Conservation (phyloP, 805 yeast species). For the Starmera quercuum region DNA sequence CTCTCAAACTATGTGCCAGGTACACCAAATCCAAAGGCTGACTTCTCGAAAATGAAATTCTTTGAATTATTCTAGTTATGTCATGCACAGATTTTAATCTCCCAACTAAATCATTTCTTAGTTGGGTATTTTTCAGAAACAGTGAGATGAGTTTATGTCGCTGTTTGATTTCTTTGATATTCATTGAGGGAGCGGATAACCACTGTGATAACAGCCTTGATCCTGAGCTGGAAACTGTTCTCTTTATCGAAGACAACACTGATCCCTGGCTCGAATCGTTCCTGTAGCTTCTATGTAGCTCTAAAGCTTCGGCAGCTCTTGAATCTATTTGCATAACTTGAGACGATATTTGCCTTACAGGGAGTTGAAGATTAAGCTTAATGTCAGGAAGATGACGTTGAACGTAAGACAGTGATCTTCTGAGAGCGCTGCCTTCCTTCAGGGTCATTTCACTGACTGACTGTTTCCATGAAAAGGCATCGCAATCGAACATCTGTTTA, state of each 20-base stretch:
- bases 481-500: constrained; percentile 32
- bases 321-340: constrained; percentile 72
- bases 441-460: constrained; percentile 26
- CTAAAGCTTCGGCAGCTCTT: constrained; percentile 69
- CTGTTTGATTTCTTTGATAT: constrained; percentile 41
- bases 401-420: constrained; percentile 59
- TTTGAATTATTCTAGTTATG: constrained; percentile 51
- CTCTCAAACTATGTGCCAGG: constrained; percentile 32
- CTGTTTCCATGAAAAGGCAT: constrained; percentile 10
- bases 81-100: constrained; percentile 44
- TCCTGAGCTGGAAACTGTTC: constrained; percentile 79
- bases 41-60: constrained; percentile 42
- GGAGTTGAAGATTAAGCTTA: constrained; percentile 56
- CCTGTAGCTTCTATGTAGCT: constrained; percentile 53
- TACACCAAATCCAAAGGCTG: constrained; percentile 36
- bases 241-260: constrained; percentile 55
- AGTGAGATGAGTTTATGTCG: constrained; percentile 48
- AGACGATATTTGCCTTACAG: constrained; percentile 46
- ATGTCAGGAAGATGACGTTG: constrained; percentile 67
- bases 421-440: constrained; percentile 54
- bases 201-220: constrained; percentile 72
- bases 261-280: constrained; percentile 59
- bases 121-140: constrained; percentile 25
- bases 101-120: constrained; percentile 24
- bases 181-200: constrained; percentile 73